phyloP scores from a whole-genome alignment of 345 rosid genomes.

The Eucalyptus tenuipes region DNA sequence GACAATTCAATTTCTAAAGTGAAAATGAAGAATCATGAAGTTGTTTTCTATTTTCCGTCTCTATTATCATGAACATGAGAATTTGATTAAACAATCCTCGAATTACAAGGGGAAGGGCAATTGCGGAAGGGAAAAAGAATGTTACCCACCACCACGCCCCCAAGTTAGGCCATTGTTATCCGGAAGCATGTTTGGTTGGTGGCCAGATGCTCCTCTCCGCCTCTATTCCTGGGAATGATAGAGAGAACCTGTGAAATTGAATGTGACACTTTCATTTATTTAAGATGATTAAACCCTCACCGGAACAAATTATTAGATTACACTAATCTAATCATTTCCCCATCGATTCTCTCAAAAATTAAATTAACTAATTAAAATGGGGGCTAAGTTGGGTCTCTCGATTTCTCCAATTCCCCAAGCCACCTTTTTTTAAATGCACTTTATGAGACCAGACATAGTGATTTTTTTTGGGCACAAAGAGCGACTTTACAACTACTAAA shows the following conservation, averaged over 20 bases:
- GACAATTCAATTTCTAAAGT: fast-evolving
- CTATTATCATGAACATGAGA: background rate
- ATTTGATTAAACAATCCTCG: background rate
- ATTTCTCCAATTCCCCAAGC: background rate
- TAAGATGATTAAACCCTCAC: background rate
- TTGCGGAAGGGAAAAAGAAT: background rate
- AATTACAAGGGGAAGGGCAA: background rate
- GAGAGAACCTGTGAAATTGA: background rate
- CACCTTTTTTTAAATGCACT: background rate
- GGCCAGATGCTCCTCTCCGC: background rate
- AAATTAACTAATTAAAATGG: background rate
- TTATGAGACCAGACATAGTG: background rate
- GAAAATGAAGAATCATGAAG: background rate
- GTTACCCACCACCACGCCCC: background rate
- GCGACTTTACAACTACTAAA: background rate
- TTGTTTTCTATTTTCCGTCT: fast-evolving
- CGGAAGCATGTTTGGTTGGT: conserved; percentile 27
- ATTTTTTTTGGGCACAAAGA: background rate
- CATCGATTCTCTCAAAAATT: background rate
- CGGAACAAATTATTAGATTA: background rate
- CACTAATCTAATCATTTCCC: background rate
- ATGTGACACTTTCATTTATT: background rate
- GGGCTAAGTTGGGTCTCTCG: background rate
- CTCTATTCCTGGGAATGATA: background rate
- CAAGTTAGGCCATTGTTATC: background rate